Percentiles rank a stretch among this genome's conserved stretches.
Conservation (phyloP, 2,329 filamentous ascomycete species). For the Tetracladium maxilliforme region DNA sequence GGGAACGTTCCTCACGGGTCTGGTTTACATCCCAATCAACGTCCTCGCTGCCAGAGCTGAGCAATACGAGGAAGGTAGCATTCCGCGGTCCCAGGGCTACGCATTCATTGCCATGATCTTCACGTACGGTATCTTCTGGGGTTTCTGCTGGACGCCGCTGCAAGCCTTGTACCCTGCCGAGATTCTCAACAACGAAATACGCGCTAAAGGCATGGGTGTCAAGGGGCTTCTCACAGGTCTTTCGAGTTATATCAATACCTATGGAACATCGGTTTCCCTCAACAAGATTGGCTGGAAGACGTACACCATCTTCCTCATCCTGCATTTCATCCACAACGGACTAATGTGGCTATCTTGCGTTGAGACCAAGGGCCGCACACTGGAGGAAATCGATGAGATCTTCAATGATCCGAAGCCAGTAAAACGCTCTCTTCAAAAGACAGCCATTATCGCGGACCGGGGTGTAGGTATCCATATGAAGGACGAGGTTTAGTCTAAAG, state of each 20-base stretch:
- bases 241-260: not conserved
- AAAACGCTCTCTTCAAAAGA: too few relatives aligned
- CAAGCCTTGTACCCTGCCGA: slow-evolving; percentile 24
- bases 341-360: slow-evolving; percentile 16
- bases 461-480: too few relatives aligned
- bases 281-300: slow-evolving; percentile 6
- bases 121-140: slow-evolving; percentile 31
- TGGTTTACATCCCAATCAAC: slow-evolving; percentile 5
- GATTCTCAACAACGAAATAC: slow-evolving; percentile 18
- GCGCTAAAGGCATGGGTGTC: slow-evolving; percentile 4
- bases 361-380: slow-evolving; percentile 10
- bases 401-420: slow-evolving; percentile 12
- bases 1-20: slow-evolving; percentile 9
- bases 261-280: not conserved
- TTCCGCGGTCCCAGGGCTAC: too few relatives aligned
- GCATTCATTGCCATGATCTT: slow-evolving; percentile 31
- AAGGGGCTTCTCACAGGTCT: not conserved
- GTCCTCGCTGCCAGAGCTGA: slow-evolving; percentile 3
- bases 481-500: too few relatives aligned
- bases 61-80: slow-evolving; percentile 1
- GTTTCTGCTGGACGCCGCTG: slow-evolving; percentile 27
- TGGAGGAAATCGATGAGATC: slow-evolving; percentile 10
- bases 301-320: slow-evolving; percentile 7
- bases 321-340: slow-evolving; percentile 8
- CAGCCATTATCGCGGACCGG: too few relatives aligned